phyloP scores from a whole-genome alignment of 768 basidiomycete genomes.

The Daedalea quercina region DNA sequence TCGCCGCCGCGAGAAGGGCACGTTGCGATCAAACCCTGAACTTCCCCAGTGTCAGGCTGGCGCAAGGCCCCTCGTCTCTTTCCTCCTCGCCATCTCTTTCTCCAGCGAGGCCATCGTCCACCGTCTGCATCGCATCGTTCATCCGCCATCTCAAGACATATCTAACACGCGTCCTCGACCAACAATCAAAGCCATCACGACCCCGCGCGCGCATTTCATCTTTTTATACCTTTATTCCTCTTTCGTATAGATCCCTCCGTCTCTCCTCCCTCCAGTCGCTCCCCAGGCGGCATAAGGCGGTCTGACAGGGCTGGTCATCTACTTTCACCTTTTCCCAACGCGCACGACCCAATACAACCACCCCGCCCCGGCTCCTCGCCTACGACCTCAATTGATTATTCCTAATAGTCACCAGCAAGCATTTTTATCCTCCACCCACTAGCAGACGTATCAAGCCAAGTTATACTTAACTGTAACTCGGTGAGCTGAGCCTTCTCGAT shows the following conservation, averaged over 20 bases:
- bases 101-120: constrained; percentile 5
- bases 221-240: constrained; percentile 43
- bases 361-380: constrained; percentile 10
- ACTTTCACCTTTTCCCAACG: constrained; percentile 27
- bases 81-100: constrained; percentile 33
- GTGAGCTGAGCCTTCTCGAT: neutral
- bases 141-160: constrained; percentile 15
- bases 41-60: constrained; percentile 36
- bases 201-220: constrained; percentile 41
- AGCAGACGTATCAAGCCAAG: constrained; percentile 34
- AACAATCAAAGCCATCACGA: constrained; percentile 39
- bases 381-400: constrained; percentile 9
- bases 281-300: constrained; percentile 4
- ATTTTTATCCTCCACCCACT: constrained; percentile 30
- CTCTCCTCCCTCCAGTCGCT: constrained; percentile 17
- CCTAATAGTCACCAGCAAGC: constrained; percentile 11
- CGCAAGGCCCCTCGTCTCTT: constrained; percentile 47
- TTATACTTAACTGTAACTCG: constrained; percentile 45
- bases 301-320: constrained; percentile 22
- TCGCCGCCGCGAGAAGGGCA: constrained; percentile 56
- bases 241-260: constrained; percentile 13
- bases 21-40: constrained; percentile 70
- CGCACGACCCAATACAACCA: constrained; percentile 19
- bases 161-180: constrained; percentile 26
- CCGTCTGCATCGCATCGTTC: neutral